Conservation (phyloP, 2,329 filamentous ascomycete genomes). For the Alternaria ethzedia region DNA sequence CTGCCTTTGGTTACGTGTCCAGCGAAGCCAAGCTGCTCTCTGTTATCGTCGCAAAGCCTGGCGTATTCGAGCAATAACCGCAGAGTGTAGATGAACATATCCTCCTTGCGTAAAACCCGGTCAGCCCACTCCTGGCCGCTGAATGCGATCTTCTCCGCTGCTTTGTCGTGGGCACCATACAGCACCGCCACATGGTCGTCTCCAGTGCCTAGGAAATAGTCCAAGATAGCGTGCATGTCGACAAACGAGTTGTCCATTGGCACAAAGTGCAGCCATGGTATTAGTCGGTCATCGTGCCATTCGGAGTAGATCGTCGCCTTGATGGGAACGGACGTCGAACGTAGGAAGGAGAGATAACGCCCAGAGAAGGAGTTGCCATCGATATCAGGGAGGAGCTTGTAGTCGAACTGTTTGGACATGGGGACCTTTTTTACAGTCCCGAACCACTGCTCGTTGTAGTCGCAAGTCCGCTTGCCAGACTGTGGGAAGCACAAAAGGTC, state of each 20-base stretch:
- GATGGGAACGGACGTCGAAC: constrained; percentile 72
- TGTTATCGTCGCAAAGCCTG: constrained; percentile 51
- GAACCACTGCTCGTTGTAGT: constrained; percentile 55
- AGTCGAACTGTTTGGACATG: constrained; percentile 53
- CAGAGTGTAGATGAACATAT: constrained; percentile 75
- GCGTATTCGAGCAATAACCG: constrained; percentile 60
- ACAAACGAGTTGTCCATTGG: constrained; percentile 78
- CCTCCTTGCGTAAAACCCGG: constrained; percentile 70
- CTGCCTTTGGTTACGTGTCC: constrained; percentile 20
- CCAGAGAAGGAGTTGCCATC: constrained; percentile 66
- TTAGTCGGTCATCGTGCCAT: constrained; percentile 74
- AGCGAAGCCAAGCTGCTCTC: constrained; percentile 50
- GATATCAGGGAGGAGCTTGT: constrained; percentile 77
- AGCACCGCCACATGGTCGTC: background rate
- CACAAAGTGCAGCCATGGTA: constrained; percentile 81
- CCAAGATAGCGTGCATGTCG: constrained; percentile 75
- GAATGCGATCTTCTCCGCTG: constrained; percentile 68
- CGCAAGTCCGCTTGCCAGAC: constrained; percentile 49
- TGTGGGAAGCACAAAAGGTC: constrained; percentile 54
- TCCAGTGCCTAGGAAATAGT: constrained; percentile 70
- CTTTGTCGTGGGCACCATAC: constrained; percentile 56
- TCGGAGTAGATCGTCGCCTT: constrained; percentile 81
- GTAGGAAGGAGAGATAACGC: constrained; percentile 62
- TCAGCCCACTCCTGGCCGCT: constrained; percentile 73
- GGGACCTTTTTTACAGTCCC: constrained; percentile 36